Evolutionary conservation across 805 yeast species (phyloP).

Genomic region (baker's yeast (Saccharomyces cerevisiae)): DNA sequence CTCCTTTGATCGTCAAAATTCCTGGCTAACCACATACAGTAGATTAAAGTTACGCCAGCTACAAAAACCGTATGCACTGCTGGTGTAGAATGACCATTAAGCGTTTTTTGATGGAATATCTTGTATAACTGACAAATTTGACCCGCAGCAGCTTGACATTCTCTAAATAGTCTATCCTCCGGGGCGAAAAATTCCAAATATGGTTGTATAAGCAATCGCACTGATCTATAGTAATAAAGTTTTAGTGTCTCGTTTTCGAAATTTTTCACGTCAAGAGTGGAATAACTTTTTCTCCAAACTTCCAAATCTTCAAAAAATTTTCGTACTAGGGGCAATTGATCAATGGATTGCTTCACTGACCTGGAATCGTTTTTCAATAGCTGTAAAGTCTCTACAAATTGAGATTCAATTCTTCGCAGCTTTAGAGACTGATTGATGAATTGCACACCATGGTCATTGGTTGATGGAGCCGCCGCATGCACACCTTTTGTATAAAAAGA

Average conservation of each 20-base stretch:
- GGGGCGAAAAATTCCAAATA: slow-evolving; percentile 55
- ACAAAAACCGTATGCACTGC: slow-evolving; percentile 61
- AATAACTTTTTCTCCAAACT: slow-evolving; percentile 45
- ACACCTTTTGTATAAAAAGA: slow-evolving; percentile 22
- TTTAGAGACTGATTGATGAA: slow-evolving; percentile 52
- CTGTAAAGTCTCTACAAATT: slow-evolving; percentile 46
- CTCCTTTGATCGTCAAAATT: slow-evolving; percentile 52
- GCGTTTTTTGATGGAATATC: slow-evolving; percentile 54
- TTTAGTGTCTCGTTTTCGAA: slow-evolving; percentile 53
- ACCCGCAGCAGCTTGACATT: slow-evolving; percentile 67
- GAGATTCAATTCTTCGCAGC: slow-evolving; percentile 51
- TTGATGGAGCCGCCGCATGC: background rate
- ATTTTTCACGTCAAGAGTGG: slow-evolving; percentile 31
- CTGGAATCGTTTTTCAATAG: slow-evolving; percentile 25
- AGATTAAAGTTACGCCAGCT: slow-evolving; percentile 60
- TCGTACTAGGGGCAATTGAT: slow-evolving; percentile 45
- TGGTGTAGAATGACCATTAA: slow-evolving; percentile 54
- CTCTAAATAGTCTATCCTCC: slow-evolving; percentile 49
- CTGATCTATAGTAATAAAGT: slow-evolving; percentile 51
- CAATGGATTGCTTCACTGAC: slow-evolving; percentile 10
- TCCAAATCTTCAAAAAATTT: slow-evolving; percentile 46
- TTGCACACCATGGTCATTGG: slow-evolving; percentile 27
- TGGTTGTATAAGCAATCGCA: slow-evolving; percentile 55
- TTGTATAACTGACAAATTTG: slow-evolving; percentile 58
- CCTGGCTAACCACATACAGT: slow-evolving; percentile 59